phyloP scores from a whole-genome alignment of 305 asterid species.

The Fraxinus greggii region DNA sequence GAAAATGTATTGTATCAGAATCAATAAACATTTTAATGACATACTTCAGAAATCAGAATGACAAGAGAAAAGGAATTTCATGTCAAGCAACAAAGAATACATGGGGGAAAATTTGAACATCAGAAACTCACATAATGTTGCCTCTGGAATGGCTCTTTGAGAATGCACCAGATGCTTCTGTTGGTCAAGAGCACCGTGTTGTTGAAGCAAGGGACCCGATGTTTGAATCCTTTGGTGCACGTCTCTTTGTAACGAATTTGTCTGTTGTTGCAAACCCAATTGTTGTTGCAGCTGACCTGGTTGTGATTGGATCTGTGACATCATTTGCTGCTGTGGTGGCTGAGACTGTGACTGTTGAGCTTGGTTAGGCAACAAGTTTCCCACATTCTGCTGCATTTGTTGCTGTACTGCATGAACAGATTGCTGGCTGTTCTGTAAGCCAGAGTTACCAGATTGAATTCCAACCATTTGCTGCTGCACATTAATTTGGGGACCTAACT shows the following conservation, averaged over 20 bases:
- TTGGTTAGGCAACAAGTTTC: conserved; percentile 65
- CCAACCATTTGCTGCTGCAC: conserved; percentile 82
- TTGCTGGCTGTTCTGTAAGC: conserved; percentile 66
- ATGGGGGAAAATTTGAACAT: conserved; percentile 13
- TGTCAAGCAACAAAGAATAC: conserved; percentile 13
- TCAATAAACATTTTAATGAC: neutral
- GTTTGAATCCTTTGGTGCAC: conserved; percentile 79
- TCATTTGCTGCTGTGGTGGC: conserved; percentile 76
- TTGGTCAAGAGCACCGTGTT: conserved; percentile 65
- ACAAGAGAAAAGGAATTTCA: conserved; percentile 3
- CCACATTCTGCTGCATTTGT: conserved; percentile 68
- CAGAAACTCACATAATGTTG: conserved; percentile 59
- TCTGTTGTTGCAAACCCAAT: conserved; percentile 70
- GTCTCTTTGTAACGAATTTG: conserved; percentile 61
- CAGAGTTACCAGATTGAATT: conserved; percentile 60
- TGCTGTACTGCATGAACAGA: conserved; percentile 63
- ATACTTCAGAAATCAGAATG: conserved; percentile 9
- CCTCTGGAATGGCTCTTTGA: conserved; percentile 70
- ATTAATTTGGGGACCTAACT: conserved; percentile 59
- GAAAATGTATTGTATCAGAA: neutral
- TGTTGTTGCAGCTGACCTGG: conserved; percentile 74
- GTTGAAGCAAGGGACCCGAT: conserved; percentile 79
- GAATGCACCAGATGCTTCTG: conserved; percentile 78
- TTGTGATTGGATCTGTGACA: conserved; percentile 84
- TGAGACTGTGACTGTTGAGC: conserved; percentile 70